Conservation (phyloP, 2,329 filamentous ascomycete species). For the Paramyrothecium roridum region DNA sequence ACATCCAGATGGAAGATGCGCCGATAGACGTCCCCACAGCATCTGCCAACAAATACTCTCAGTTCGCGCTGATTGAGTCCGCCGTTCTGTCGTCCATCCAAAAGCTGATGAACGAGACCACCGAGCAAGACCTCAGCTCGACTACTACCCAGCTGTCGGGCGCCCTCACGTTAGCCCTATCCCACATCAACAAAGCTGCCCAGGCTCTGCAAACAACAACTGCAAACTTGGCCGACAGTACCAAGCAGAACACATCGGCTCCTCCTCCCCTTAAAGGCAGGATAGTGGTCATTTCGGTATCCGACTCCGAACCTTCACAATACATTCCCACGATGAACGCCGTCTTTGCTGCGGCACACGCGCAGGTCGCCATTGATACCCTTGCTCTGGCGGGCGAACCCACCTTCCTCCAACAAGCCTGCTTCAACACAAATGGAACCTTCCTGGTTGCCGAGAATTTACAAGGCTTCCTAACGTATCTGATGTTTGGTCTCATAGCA, state of each 20-base stretch:
- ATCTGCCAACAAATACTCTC: constrained; percentile 85
- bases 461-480: constrained; percentile 78
- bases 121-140: constrained; percentile 60
- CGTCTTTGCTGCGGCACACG: constrained; percentile 90
- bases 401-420: constrained; percentile 90
- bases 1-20: constrained; percentile 56
- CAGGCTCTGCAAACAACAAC: constrained; percentile 61
- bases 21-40: constrained; percentile 32
- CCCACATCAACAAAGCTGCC: constrained; percentile 83
- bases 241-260: constrained; percentile 25
- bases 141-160: constrained; percentile 87
- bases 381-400: constrained; percentile 81
- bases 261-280: constrained; percentile 44
- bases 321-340: constrained; percentile 99
- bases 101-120: constrained; percentile 69
- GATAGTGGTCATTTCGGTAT: constrained; percentile 87
- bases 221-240: constrained; percentile 32
- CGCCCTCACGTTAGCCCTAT: constrained; percentile 82
- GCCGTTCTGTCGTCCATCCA: constrained; percentile 73
- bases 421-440: constrained; percentile 58
- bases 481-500: constrained; percentile 91
- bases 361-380: constrained; percentile 88
- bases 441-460: constrained; percentile 54
- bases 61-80: constrained; percentile 83
- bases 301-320: constrained; percentile 77